Conservation (phyloP, 371 early-diverging fungal species). For the Massospora cicadina region DNA sequence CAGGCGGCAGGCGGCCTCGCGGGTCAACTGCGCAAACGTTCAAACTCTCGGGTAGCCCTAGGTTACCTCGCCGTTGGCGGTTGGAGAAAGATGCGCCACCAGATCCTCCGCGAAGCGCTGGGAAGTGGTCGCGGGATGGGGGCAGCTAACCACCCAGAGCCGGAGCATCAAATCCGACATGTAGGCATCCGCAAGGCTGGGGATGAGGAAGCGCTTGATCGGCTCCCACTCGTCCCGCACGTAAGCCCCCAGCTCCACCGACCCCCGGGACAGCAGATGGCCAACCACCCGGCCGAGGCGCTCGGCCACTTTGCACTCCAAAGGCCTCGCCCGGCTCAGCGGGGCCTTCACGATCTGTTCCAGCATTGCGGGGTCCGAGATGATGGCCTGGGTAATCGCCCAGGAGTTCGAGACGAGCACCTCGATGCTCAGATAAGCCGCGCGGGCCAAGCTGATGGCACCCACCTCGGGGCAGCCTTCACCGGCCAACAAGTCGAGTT, state of each 20-base stretch:
- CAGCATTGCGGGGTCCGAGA: not conserved
- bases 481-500: not conserved
- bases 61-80: not conserved
- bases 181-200: not conserved
- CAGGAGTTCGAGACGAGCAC: not conserved
- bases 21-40: not conserved
- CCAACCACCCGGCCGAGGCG: not conserved
- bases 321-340: not conserved
- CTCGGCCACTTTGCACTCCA: not conserved
- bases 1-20: not conserved
- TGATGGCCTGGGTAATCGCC: not conserved
- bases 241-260: not conserved
- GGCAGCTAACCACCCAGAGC: not conserved
- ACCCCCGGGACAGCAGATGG: not conserved
- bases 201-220: not conserved
- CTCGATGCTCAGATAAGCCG: not conserved
- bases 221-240: not conserved
- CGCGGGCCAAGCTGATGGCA: not conserved
- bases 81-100: not conserved
- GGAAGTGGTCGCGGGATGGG: not conserved
- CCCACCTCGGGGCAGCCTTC: not conserved
- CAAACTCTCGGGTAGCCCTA: not conserved
- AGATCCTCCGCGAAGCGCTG: not conserved
- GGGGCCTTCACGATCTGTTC: not conserved
- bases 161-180: not conserved